Base-by-base conservation (phyloP, 148 eudicot genomes). In the Selenicereus undatus region DNA sequence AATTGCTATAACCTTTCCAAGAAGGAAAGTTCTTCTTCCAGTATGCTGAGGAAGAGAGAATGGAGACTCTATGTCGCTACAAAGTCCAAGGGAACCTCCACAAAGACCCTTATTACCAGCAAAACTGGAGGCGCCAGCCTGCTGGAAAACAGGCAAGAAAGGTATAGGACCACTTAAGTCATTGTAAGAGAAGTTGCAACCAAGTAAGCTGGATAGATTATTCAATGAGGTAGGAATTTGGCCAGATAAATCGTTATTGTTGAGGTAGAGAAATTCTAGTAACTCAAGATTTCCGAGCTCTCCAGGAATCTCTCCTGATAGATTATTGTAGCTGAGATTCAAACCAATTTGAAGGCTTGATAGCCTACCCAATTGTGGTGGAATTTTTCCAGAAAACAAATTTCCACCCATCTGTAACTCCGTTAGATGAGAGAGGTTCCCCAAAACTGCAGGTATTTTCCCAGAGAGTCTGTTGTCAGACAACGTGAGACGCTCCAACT, bases 321-420 rank as follows among this genome's bases (percentile, higher is more conserved):
- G 91, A 78, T 83, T 71, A 74, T 95, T 95, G 64, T 91, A 90
- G 83, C 99, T 93, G 51, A 95, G 74, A 65, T 95, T 95, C 71
- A 95, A 87, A 43, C 90, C 91, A 39, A 95, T 95, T 84, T 95
- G 99, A 39, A 95, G 93, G 81, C 90, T 81, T 42, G 84, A 78
- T 48, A 95, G 80, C 42, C 78, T 90, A 58, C 99, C 97, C 36
- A 95, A 82, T 79, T 87, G 89, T 24, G 82, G 65, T 39, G 99
- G 99, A 60, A 95, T 92, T 76, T 56, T 78, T 11, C 99, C 99
- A 3, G 90, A 85, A 72, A 95, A 90, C 56, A 81, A 85, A 82
- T 93, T 95, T 22, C 99, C 97, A 29, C 99, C 99, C 92, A 93
- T 90, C 80, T 93, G 97, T 78, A 95, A 83, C 78, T 93, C 98